A percentile compares a stretch with the other conserved stretches of the same genome.
These are phyloP conservation scores for Reticulascus tulasneorum DNA, from an alignment of 2,329 filamentous ascomycete genomes.

Conservation along the genomic window DNA sequence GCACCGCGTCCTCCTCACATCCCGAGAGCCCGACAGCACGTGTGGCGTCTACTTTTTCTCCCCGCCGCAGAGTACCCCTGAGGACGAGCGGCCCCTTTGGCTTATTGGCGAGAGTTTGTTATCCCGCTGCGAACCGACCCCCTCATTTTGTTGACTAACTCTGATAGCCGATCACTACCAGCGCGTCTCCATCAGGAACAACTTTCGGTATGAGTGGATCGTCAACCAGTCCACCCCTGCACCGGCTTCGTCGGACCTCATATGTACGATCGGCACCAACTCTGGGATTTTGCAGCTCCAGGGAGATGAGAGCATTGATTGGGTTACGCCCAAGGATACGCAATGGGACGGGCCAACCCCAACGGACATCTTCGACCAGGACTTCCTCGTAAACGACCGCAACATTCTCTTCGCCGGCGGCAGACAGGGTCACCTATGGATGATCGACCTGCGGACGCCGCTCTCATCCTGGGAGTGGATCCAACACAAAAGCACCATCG, in stretches of 20 bases:
- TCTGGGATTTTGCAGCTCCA: constrained; percentile 39
- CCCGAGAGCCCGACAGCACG: constrained; percentile 25
- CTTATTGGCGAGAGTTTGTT: constrained; percentile 30
- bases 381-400: constrained; percentile 40
- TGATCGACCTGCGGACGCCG: constrained; percentile 40
- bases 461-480: constrained; percentile 27
- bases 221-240: constrained; percentile 40
- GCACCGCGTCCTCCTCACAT: constrained; percentile 38
- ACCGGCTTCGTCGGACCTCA: constrained; percentile 30
- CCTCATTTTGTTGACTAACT: too few species aligned
- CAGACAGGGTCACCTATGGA: constrained; percentile 41
- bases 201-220: constrained; percentile 23
- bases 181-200: constrained; percentile 23
- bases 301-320: constrained; percentile 25
- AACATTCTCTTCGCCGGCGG: constrained; percentile 48
- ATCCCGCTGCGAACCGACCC: too few species aligned
- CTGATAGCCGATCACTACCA: constrained; percentile 31
- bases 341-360: constrained; percentile 9
- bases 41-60: constrained; percentile 34
- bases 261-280: constrained; percentile 46
- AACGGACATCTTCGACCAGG: constrained; percentile 43
- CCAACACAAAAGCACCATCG: constrained; percentile 36
- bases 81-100: constrained; percentile 31
- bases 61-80: constrained; percentile 23
- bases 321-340: constrained; percentile 25